phyloP scores from a whole-genome alignment of 352 stramenopile species.

The Phytopythium mirpurense region DNA sequence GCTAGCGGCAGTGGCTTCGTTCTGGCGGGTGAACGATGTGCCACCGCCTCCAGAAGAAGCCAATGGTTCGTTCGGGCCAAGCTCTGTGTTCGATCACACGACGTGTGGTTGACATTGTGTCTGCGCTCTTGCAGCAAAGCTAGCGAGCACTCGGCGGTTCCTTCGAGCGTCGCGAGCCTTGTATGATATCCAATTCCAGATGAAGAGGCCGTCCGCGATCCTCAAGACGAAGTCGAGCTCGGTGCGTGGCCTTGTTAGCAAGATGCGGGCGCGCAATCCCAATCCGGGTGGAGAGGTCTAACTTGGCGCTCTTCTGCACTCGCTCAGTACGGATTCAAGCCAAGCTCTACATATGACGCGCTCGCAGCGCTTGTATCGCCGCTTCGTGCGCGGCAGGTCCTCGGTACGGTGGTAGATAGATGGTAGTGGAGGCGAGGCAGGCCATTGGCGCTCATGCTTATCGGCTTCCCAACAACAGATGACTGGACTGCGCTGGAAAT shows the following conservation, averaged over 20 bases:
- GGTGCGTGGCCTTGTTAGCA: constrained; percentile 14
- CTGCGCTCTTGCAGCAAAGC: constrained; percentile 31
- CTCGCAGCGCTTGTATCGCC: constrained; percentile 60
- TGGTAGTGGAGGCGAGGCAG: background rate
- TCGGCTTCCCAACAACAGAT: constrained; percentile 28
- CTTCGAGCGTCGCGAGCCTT: constrained; percentile 51
- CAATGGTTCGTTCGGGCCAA: constrained; percentile 25
- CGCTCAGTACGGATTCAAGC: constrained; percentile 65
- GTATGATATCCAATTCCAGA: constrained; percentile 72
- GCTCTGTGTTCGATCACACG: too few species aligned
- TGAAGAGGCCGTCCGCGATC: constrained; percentile 66
- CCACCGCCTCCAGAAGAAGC: constrained; percentile 10
- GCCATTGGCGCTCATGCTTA: too few species aligned
- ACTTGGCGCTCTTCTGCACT: background rate
- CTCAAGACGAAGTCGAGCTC: constrained; percentile 67
- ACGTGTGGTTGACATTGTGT: background rate
- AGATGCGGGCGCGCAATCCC: background rate
- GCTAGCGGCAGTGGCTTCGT: constrained; percentile 9
- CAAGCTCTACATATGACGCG: constrained; percentile 59
- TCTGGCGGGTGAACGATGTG: constrained; percentile 17
- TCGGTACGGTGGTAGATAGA: constrained; percentile 30
- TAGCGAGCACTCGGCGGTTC: constrained; percentile 51
- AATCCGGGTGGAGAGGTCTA: background rate
- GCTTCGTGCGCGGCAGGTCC: constrained; percentile 54
- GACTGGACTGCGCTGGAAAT: constrained; percentile 73